These are phyloP conservation scores for Paraconiothyrium brasiliense DNA, from an alignment of 2,329 filamentous ascomycete species.

Conservation along the genomic window DNA sequence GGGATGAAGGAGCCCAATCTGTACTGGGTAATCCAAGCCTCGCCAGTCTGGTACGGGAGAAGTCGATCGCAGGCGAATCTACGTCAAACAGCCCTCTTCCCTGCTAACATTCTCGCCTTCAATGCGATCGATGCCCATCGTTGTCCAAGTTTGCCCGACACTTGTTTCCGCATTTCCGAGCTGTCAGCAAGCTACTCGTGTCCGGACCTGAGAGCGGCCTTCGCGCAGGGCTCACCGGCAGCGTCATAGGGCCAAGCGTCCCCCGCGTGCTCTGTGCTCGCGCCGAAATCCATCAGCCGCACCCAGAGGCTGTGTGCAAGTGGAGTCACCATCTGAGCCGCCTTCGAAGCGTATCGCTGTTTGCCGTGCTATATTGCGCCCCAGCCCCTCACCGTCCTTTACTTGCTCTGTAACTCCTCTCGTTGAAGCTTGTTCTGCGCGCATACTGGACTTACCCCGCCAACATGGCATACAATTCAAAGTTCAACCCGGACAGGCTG, in stretches of 20 bases:
- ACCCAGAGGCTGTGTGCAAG: conserved; percentile 32
- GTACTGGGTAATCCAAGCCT: neutral
- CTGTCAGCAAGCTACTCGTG: neutral
- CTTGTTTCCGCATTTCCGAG: conserved; percentile 8
- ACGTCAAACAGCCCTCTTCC: conserved; percentile 10
- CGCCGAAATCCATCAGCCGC: conserved; percentile 33
- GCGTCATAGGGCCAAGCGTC: conserved; percentile 37
- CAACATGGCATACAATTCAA: conserved; percentile 90
- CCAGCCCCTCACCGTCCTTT: neutral
- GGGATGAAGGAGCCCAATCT: conserved; percentile 1
- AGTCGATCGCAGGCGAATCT: neutral
- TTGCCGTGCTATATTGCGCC: conserved; percentile 9
- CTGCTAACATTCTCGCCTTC: conserved; percentile 6
- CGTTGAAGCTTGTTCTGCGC: conserved; percentile 13
- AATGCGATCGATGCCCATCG: neutral
- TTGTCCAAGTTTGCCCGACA: conserved; percentile 7
- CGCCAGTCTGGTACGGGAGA: neutral
- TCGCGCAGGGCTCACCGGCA: conserved; percentile 16
- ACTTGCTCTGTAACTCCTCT: conserved; percentile 4
- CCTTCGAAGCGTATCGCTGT: conserved; percentile 5
- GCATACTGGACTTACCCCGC: conserved; percentile 14
- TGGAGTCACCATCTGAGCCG: conserved; percentile 22
- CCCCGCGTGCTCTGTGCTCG: conserved; percentile 29
- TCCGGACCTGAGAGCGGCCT: conserved; percentile 1
- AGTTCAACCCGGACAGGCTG: conserved; percentile 93